Evolutionary conservation across 164 flowering plant genomes (phyloP).

Genomic region (Tetrastigma voinierianum): DNA sequence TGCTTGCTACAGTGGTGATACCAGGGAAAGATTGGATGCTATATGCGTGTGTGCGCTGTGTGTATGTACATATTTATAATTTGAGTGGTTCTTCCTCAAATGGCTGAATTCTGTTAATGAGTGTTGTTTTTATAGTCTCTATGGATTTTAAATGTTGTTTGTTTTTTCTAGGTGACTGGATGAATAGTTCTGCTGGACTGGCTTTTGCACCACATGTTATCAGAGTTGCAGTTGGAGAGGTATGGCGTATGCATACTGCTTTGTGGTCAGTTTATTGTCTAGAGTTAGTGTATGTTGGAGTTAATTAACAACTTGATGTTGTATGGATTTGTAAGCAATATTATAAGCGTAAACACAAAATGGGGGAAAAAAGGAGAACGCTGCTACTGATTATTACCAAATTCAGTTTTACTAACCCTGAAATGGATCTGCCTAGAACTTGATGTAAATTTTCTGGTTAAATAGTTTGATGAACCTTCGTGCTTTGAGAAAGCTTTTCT

Average conservation of each 20-base stretch:
- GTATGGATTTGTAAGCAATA: no score
- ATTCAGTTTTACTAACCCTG: no score
- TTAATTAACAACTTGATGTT: no score
- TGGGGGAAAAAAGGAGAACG: no score
- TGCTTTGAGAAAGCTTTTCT: no score
- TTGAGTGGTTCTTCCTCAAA: background rate
- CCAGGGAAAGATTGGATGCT: background rate
- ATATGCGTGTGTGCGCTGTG: background rate
- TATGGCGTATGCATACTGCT: constrained; percentile 12
- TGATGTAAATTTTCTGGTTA: no score
- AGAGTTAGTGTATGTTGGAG: background rate
- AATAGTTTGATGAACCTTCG: no score
- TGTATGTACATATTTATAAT: no score
- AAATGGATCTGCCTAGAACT: no score
- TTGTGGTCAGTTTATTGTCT: background rate
- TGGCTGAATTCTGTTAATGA: background rate
- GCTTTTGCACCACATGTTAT: constrained; percentile 74
- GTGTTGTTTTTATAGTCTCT: background rate
- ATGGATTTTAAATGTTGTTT: background rate
- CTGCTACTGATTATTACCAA: no score
- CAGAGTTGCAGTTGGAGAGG: constrained; percentile 54
- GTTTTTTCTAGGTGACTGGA: constrained; percentile 57
- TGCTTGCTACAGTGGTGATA: background rate
- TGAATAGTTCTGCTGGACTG: constrained; percentile 63
- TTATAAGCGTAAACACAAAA: no score